phyloP scores from a whole-genome alignment of 768 basidiomycete species.

The Tylopilus balloui region DNA sequence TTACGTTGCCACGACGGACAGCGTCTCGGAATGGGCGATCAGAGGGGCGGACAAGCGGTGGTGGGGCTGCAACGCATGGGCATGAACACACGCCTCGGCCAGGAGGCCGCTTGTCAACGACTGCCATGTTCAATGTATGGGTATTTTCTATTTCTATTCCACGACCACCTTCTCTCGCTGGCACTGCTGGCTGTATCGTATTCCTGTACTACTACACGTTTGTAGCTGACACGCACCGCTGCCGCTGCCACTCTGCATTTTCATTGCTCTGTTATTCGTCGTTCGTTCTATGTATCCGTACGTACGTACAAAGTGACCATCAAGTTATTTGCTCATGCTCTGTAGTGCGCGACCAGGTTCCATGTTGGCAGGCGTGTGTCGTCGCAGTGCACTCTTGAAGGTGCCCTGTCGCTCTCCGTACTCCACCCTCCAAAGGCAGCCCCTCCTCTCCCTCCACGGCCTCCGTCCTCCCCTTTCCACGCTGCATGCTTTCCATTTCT shows the following conservation, averaged over 20 bases:
- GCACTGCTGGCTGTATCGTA: slow-evolving; percentile 13
- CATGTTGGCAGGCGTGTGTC: slow-evolving; percentile 24
- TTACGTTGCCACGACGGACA: slow-evolving; percentile 62
- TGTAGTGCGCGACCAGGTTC: no score
- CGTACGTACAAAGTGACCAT: not conserved
- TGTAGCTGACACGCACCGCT: slow-evolving; percentile 13
- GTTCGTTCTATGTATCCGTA: no score
- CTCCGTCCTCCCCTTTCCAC: not conserved
- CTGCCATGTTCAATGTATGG: not conserved
- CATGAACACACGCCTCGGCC: slow-evolving; percentile 19
- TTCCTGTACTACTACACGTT: slow-evolving; percentile 18
- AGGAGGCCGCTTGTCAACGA: not conserved
- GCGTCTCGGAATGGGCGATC: slow-evolving; percentile 75
- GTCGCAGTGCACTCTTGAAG: slow-evolving; percentile 23
- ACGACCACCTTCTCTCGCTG: not conserved
- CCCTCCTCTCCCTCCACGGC: slow-evolving; percentile 6
- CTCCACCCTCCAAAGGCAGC: slow-evolving; percentile 2
- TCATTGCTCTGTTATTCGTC: no score
- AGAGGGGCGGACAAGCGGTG: slow-evolving; percentile 68
- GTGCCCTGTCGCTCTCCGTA: not conserved
- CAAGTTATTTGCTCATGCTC: no score
- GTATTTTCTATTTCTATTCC: slow-evolving; percentile 9
- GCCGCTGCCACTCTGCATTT: slow-evolving; percentile 1
- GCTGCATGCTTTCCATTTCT: slow-evolving; percentile 6
- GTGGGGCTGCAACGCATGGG: slow-evolving; percentile 55